These are phyloP conservation scores for Solanum gandarillasii DNA, from an alignment of 257 asterid species.

Conservation along the genomic window DNA sequence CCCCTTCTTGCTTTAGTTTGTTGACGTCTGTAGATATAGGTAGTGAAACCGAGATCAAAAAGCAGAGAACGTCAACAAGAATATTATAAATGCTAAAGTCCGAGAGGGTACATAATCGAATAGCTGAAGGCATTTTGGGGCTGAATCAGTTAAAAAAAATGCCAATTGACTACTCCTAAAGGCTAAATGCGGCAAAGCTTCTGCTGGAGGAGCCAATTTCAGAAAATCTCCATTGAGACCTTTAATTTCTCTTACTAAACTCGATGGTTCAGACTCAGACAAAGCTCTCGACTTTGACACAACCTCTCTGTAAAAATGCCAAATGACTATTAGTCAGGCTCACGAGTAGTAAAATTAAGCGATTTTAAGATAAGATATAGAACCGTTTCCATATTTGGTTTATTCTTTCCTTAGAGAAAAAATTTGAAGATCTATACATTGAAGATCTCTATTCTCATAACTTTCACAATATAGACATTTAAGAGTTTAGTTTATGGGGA, in stretches of 20 bases:
- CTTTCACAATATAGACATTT: too few relatives aligned
- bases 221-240: conserved; percentile 53
- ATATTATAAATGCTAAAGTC: neutral
- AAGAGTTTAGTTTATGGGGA: too few relatives aligned
- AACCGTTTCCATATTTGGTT: too few relatives aligned
- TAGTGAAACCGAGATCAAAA: neutral
- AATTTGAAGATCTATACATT: too few relatives aligned
- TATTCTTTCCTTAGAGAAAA: too few relatives aligned
- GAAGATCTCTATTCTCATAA: too few relatives aligned
- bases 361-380: neutral
- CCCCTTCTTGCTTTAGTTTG: neutral
- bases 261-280: conserved; percentile 7
- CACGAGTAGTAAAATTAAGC: neutral
- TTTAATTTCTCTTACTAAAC: conserved; percentile 17
- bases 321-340: neutral
- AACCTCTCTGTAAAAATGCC: conserved; percentile 28
- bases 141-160: conserved; percentile 2
- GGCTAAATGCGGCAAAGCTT: neutral
- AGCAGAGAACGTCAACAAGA: neutral
- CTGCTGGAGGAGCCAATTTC: conserved; percentile 54
- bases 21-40: neutral
- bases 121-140: conserved; percentile 2
- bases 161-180: neutral
- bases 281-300: conserved; percentile 22
- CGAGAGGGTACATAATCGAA: conserved; percentile 13